Conservation (phyloP, 2,329 filamentous ascomycete genomes). For the Xylaria sp. region DNA sequence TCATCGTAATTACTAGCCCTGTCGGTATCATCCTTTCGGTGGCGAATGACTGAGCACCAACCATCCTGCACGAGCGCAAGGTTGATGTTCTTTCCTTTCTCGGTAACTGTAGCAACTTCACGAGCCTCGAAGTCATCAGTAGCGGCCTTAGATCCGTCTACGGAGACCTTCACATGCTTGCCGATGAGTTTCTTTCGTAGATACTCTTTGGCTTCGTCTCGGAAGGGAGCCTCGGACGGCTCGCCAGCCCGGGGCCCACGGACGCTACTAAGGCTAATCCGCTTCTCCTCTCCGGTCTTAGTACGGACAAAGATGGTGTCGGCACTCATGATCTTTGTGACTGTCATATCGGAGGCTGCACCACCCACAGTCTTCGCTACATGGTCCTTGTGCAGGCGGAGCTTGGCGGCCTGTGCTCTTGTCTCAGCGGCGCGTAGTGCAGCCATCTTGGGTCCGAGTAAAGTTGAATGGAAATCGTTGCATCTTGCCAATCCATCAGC, state of each 20-base stretch:
- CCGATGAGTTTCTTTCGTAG: conserved; percentile 89
- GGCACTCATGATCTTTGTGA: conserved; percentile 78
- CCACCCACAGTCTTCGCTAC: conserved; percentile 62
- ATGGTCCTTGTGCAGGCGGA: conserved; percentile 76
- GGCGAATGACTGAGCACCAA: conserved; percentile 88
- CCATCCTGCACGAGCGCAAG: conserved; percentile 84
- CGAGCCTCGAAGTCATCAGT: conserved; percentile 88
- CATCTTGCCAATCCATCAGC: conserved; percentile 86
- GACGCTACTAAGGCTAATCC: conserved; percentile 87
- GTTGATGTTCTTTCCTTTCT: conserved; percentile 82
- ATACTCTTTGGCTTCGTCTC: conserved; percentile 93
- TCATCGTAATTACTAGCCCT: conserved; percentile 92
- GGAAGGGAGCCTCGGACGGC: conserved; percentile 79
- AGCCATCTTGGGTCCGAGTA: conserved; percentile 86
- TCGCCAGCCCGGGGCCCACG: conserved; percentile 88
- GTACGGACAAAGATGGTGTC: conserved; percentile 84
- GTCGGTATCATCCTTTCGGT: conserved; percentile 91
- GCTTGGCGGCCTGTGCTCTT: conserved; percentile 68
- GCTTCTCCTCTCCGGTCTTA: conserved; percentile 80
- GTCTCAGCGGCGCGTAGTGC: conserved; percentile 80
- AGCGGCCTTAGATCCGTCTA: conserved; percentile 87
- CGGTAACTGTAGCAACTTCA: conserved; percentile 83
- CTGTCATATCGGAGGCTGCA: conserved; percentile 70
- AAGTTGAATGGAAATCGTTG: conserved; percentile 90
- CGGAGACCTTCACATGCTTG: conserved; percentile 83